Percentiles rank a stretch among this genome's conserved stretches.
phyloP scores from a whole-genome alignment of 202 grass and related monocot species.

The Setaria viridis region DNA sequence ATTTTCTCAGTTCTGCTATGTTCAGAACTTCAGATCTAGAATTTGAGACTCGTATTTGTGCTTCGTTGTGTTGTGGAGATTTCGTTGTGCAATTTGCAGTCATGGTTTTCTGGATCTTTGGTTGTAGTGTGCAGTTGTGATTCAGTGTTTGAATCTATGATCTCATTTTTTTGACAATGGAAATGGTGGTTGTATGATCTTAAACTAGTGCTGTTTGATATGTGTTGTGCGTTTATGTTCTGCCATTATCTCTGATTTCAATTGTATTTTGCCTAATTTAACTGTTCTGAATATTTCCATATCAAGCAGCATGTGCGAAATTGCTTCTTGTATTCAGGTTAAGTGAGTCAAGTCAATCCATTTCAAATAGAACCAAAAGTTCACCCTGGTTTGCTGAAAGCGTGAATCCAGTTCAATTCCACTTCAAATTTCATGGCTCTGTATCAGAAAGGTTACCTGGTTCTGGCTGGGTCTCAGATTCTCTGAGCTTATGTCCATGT shows the following conservation, averaged over 20 bases:
- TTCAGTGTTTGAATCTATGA: too few species aligned
- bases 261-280: not conserved
- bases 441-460: too few species aligned
- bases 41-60: too few species aligned
- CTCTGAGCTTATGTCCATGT: not conserved
- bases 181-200: not conserved
- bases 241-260: too few species aligned
- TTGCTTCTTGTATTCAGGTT: not conserved
- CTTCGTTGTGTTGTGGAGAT: too few species aligned
- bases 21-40: too few species aligned
- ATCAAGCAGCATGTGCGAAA: not conserved
- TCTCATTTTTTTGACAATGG: not conserved
- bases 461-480: not conserved
- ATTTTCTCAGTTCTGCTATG: too few species aligned
- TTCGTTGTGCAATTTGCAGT: too few species aligned
- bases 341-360: not conserved
- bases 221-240: not conserved
- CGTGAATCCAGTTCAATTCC: not conserved
- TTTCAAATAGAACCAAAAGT: not conserved
- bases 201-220: not conserved
- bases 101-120: too few species aligned
- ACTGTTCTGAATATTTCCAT: not conserved
- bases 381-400: not conserved
- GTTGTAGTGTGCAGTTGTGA: too few species aligned
- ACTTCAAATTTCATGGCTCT: not conserved